Base-by-base conservation (phyloP, 495 filamentous ascomycete species). In the Aspergillus hancockii region DNA sequence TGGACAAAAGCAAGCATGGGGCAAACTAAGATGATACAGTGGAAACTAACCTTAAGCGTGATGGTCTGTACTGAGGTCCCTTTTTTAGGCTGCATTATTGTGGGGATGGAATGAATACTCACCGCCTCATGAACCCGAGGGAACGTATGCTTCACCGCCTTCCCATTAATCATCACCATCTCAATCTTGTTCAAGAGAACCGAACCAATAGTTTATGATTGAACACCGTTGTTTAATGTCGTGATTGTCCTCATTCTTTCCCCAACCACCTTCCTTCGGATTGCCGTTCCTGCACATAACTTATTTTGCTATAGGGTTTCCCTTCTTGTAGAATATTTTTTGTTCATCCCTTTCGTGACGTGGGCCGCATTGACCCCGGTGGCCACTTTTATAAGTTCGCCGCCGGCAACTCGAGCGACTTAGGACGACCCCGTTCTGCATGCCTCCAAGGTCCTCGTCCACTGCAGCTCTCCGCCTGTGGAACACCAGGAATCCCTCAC, bases 401-500 rank as follows among this genome's bases (percentile, higher is more conserved):
- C 32, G 31, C 51, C 51, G 32, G 51, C 51, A 40, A 16, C 51
- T 40, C 18, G 13, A 22, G 50, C 32, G 51, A 31, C 32, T 25
- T 51, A 23, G 32, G 51, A 47, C 19, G 19, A 47, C 21, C 43
- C 45, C 52, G 43, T 61, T 63, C 61, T 71, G 72, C 52, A 78
- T 77, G 76, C 68, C 64, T 72, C 66, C 74, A 79, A 78, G 76
- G 76, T 79, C 68, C 75, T 69, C 70, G 75, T 78, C 66, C 75
- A 67, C 70, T 61, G 58, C 61, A 65, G 25, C 65, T 60, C 62
- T 63, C 61, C 68, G 62, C 57, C 54, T 63, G 67, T 67, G 71
- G 71, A 73, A 68, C 65, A 59, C 68, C 58, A 70, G 64, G 68
- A 30, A 58, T 59, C 70, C 54, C 49, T 55, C 56, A 49, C 55